Base-by-base conservation (phyloP, 306 rosid genomes). In the Trifolium repens region DNA sequence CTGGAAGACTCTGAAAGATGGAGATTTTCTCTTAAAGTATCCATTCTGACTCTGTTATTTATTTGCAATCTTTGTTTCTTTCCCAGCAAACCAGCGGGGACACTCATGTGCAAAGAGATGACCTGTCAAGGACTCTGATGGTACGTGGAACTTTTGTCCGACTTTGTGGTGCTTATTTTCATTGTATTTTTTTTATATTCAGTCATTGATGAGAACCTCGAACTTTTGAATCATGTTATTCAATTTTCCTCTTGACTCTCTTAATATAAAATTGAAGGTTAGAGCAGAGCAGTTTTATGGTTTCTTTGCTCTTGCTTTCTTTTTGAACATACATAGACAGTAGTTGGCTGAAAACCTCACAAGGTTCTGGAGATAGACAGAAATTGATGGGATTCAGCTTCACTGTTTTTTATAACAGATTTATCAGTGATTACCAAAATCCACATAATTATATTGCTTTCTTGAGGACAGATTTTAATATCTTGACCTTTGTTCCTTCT, bases 51-150 rank as follows among this genome's bases (percentile, higher is more conserved):
- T 32, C 65, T 73, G 37, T 64, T 67, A 65, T 74, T 82, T 73
- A 47, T 53, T 60, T 74, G 61, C 81, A 22, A 85, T 62, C 6
- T 80, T 19, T 86, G 37, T 58, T 58, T 74, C 72, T 83, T 50
- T 70, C 34, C 77, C 89, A 92, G 97, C 85, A 81, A 81, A 74
- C 57, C 26, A 87, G 81, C 67, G 99, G 84, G 80, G 91, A 92
- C 12, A 68, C 78, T 82, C 84, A 59, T 67, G 87, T 88, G 77
- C 89, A 76, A 84, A 89, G 96, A 85, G 91, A 90, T 77, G 91
- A 92, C 84, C 85, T 94, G 62, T 88, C 97, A 1, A 84, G 74
- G 77, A 92, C 96, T 67, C 79, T 94, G 78, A 90, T 92, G 99
- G 99, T 94, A 92, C 24, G 85, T 77, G 54, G 44, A 66, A 78